Evolutionary conservation across 495 filamentous ascomycete species (phyloP).

Genomic region (Extremus antarcticus): DNA sequence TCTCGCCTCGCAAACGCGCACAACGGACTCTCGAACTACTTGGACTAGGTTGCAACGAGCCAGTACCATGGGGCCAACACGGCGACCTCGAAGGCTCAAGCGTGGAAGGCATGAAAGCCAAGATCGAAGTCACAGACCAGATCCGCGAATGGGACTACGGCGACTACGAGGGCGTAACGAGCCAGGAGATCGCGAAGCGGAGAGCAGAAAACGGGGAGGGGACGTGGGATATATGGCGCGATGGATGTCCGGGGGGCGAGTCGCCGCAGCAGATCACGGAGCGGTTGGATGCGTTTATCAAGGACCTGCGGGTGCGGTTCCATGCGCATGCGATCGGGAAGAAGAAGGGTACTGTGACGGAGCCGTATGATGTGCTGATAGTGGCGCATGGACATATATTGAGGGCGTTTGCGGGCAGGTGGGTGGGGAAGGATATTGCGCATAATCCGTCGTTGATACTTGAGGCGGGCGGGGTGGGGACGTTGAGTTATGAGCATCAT

Average conservation of each 20-base stretch:
- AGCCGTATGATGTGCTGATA: conserved; percentile 32
- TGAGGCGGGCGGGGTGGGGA: conserved; percentile 43
- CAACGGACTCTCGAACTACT: conserved; percentile 82
- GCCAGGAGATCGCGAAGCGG: conserved; percentile 54
- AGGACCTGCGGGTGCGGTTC: conserved; percentile 26
- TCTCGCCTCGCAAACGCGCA: conserved; percentile 78
- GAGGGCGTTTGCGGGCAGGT: conserved; percentile 28
- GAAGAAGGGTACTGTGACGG: conserved; percentile 15
- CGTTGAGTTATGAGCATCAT: conserved; percentile 58
- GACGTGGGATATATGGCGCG: conserved; percentile 35
- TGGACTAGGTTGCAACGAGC: conserved; percentile 43
- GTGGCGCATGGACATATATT: conserved; percentile 36
- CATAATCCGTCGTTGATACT: conserved; percentile 32
- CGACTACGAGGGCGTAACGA: conserved; percentile 84
- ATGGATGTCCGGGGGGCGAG: conserved; percentile 49
- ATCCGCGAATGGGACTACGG: conserved; percentile 96
- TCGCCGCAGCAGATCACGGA: conserved; percentile 30
- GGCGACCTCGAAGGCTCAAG: conserved; percentile 13
- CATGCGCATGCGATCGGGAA: conserved; percentile 29
- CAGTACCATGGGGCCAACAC: conserved; percentile 43
- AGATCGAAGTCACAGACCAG: conserved; percentile 60
- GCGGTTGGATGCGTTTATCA: conserved; percentile 29
- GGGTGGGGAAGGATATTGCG: conserved; percentile 23
- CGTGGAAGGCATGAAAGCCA: conserved; percentile 32
- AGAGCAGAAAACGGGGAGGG: conserved; percentile 43